Percentiles rank a stretch among this genome's conserved stretches.
phyloP scores from a whole-genome alignment of 129 eudicot species.

The Escallonia herrerae region DNA sequence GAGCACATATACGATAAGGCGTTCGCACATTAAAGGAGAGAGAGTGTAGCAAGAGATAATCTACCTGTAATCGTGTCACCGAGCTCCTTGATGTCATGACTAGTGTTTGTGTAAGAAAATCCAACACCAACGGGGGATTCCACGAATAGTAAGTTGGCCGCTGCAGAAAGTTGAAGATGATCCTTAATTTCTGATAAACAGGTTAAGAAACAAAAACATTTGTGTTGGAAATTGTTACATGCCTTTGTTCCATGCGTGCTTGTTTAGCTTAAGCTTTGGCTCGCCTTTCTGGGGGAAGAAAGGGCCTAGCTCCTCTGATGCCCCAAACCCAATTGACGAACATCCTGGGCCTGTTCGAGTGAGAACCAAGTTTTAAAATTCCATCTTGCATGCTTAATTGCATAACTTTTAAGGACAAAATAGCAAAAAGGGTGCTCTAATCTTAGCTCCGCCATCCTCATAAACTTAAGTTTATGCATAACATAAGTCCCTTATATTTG shows the following conservation, averaged over 20 bases:
- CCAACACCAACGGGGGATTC: slow-evolving; percentile 97
- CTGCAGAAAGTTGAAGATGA: slow-evolving; percentile 20
- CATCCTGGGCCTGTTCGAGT: slow-evolving; percentile 76
- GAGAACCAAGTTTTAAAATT: not conserved
- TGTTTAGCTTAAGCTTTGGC: slow-evolving; percentile 55
- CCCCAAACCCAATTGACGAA: slow-evolving; percentile 83
- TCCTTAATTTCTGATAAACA: not conserved
- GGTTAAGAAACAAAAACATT: not conserved
- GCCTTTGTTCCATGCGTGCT: slow-evolving; percentile 81
- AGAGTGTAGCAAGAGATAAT: not conserved
- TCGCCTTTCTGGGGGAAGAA: slow-evolving; percentile 57
- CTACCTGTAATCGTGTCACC: slow-evolving; percentile 78
- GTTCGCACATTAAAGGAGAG: not conserved
- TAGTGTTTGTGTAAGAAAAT: slow-evolving; percentile 80
- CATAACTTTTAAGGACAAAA: no score
- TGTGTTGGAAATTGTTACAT: not conserved
- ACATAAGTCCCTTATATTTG: not conserved
- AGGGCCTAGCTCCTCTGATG: slow-evolving; percentile 81
- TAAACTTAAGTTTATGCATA: not conserved
- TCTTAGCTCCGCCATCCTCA: not conserved
- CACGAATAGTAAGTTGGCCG: slow-evolving; percentile 67
- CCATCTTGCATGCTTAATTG: not conserved
- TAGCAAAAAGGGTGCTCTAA: not conserved
- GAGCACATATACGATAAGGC: not conserved
- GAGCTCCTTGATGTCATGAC: slow-evolving; percentile 45